Percentiles rank a stretch among this genome's conserved stretches.
phyloP scores from a whole-genome alignment of 805 yeast genomes.

The Ogataea kodamae region DNA sequence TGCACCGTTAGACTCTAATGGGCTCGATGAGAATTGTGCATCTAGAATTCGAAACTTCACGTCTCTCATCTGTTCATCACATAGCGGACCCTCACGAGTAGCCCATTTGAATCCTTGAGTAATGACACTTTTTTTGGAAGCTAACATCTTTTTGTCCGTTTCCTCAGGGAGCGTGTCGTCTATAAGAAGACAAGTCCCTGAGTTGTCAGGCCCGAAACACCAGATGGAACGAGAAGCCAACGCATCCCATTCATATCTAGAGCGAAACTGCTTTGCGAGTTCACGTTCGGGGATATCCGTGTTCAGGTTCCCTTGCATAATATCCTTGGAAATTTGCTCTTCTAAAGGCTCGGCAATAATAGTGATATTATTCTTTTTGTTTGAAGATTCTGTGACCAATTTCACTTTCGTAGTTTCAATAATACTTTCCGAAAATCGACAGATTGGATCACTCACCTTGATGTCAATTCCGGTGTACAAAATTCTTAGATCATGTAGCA shows the following conservation, averaged over 20 bases:
- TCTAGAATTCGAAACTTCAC: slow-evolving; percentile 70
- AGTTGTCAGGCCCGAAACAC: slow-evolving; percentile 64
- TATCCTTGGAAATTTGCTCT: slow-evolving; percentile 49
- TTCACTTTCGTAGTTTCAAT: slow-evolving; percentile 62
- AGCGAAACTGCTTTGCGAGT: slow-evolving; percentile 53
- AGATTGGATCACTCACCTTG: slow-evolving; percentile 80
- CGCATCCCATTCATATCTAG: slow-evolving; percentile 74
- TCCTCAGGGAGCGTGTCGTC: slow-evolving; percentile 78
- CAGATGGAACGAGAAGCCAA: slow-evolving; percentile 78
- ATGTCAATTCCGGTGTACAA: slow-evolving; percentile 64
- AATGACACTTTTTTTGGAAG: slow-evolving; percentile 49
- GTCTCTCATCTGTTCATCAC: slow-evolving; percentile 75
- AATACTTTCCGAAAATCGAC: slow-evolving; percentile 76
- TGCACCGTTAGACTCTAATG: slow-evolving; percentile 50
- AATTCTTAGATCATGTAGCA: slow-evolving; percentile 69
- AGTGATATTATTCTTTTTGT: slow-evolving; percentile 55
- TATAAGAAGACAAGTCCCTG: slow-evolving; percentile 47
- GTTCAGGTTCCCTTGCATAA: slow-evolving; percentile 43
- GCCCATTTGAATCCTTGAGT: slow-evolving; percentile 84
- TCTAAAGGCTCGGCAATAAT: slow-evolving; percentile 75
- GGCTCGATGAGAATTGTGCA: slow-evolving; percentile 46
- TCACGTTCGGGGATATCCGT: slow-evolving; percentile 37
- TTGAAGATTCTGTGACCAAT: slow-evolving; percentile 56
- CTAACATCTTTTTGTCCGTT: slow-evolving; percentile 52
- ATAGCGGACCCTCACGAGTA: slow-evolving; percentile 83